Conservation (phyloP, 371 early-diverging fungal species). For the Mucor circinelloides region DNA sequence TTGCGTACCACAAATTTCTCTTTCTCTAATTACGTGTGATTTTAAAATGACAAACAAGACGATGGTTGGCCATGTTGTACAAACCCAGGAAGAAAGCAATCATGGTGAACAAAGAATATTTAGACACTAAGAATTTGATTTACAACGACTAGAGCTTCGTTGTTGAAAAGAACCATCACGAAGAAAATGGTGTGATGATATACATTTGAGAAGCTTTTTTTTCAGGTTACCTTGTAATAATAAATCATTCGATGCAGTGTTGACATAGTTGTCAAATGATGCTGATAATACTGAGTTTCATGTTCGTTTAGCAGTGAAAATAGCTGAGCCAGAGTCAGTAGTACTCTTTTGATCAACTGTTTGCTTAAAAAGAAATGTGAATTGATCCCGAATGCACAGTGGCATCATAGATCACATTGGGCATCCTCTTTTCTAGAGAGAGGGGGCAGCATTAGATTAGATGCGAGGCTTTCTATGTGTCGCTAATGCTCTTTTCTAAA, state of each 20-base stretch:
- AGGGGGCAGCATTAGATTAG: not conserved
- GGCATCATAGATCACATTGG: not conserved
- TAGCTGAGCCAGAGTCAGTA: too few relatives aligned
- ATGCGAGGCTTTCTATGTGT: too few relatives aligned
- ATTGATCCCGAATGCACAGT: not conserved
- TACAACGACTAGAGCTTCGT: not conserved
- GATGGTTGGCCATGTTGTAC: not conserved
- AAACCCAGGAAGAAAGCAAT: not conserved
- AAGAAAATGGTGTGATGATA: not conserved
- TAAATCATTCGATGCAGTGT: not conserved
- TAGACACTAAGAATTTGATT: not conserved
- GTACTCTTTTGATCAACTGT: not conserved
- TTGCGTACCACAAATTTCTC: not conserved
- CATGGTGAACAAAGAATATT: not conserved
- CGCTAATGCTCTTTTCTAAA: too few relatives aligned
- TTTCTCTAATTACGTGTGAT: not conserved
- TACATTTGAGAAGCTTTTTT: not conserved
- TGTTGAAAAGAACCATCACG: not conserved
- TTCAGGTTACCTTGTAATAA: not conserved
- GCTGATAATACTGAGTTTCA: not conserved
- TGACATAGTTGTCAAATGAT: not conserved
- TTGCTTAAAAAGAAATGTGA: not conserved
- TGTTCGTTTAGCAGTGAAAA: too few relatives aligned
- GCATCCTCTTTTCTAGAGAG: not conserved
- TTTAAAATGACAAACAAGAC: not conserved